These are phyloP conservation scores for Tillandsia fasciculata DNA, from an alignment of 176 grass and related monocot species.

Conservation along the genomic window DNA sequence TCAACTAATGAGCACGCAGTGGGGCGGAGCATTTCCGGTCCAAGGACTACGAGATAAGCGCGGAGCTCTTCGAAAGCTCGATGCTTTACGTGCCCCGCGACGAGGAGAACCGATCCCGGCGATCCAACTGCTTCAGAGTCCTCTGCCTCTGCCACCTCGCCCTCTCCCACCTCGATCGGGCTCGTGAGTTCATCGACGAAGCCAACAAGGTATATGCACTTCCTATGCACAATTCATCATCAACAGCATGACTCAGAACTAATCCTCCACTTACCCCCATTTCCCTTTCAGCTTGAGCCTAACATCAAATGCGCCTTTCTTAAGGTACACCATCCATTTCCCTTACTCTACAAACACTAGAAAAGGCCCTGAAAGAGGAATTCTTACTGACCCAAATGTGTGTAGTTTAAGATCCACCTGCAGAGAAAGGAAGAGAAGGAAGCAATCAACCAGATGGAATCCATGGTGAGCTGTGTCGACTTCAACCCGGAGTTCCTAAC, in stretches of 20 bases:
- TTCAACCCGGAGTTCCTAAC: slow-evolving; percentile 69
- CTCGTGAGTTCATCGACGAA: slow-evolving; percentile 72
- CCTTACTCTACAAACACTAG: neutral
- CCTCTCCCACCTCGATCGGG: slow-evolving; percentile 54
- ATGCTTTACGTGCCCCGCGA: slow-evolving; percentile 76
- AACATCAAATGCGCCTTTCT: slow-evolving; percentile 68
- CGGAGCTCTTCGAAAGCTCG: slow-evolving; percentile 80
- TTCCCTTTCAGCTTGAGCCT: slow-evolving; percentile 60
- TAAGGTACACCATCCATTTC: slow-evolving; percentile 41
- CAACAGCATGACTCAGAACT: neutral
- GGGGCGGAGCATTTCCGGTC: slow-evolving; percentile 65
- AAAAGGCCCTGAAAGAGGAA: neutral
- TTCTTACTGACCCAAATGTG: slow-evolving; percentile 33
- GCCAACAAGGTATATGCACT: slow-evolving; percentile 50
- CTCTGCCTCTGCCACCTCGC: slow-evolving; percentile 70
- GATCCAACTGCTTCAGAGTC: slow-evolving; percentile 74
- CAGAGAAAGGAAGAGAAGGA: slow-evolving; percentile 59
- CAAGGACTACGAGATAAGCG: slow-evolving; percentile 51
- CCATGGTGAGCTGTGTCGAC: slow-evolving; percentile 63
- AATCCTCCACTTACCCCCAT: neutral
- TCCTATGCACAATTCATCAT: neutral
- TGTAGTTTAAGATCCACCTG: slow-evolving; percentile 78
- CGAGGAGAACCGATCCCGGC: slow-evolving; percentile 60
- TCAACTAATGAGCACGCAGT: slow-evolving; percentile 31
- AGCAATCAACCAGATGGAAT: slow-evolving; percentile 62